Percentiles rank a stretch among this genome's conserved stretches.
phyloP scores from a whole-genome alignment of 352 stramenopile genomes.

The Phytophthora cryptogea region DNA sequence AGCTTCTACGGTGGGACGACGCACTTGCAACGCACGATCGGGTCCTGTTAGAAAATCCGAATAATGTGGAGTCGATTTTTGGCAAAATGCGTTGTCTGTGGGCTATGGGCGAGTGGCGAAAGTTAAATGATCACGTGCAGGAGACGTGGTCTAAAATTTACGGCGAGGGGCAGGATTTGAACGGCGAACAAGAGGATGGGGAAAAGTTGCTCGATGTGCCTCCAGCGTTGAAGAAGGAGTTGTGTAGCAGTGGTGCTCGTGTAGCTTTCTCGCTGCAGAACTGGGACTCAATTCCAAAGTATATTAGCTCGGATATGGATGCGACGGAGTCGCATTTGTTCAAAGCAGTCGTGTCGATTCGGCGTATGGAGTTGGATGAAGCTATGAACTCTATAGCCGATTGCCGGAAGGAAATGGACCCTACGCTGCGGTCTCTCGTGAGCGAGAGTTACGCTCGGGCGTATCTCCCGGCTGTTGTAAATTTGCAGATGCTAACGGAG shows the following conservation, averaged over 20 bases:
- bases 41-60: slow-evolving; percentile 59
- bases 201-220: slow-evolving; percentile 75
- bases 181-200: slow-evolving; percentile 46
- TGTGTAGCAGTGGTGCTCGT: slow-evolving; percentile 81
- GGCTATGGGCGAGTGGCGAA: slow-evolving; percentile 96
- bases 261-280: slow-evolving; percentile 87
- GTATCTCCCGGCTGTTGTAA: slow-evolving; percentile 97
- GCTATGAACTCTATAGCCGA: slow-evolving; percentile 93
- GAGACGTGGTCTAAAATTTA: slow-evolving; percentile 89
- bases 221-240: slow-evolving; percentile 81
- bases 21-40: slow-evolving; percentile 95
- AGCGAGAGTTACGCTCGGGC: slow-evolving; percentile 97
- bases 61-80: slow-evolving; percentile 96
- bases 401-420: slow-evolving; percentile 95
- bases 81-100: slow-evolving; percentile 99
- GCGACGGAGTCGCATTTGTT: slow-evolving; percentile 85
- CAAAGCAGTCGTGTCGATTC: slow-evolving; percentile 93
- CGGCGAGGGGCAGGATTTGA: slow-evolving; percentile 49
- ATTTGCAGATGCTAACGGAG: slow-evolving; percentile 97
- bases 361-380: slow-evolving; percentile 92
- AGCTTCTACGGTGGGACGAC: slow-evolving; percentile 98
- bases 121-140: slow-evolving; percentile 93
- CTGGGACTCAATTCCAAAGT: slow-evolving; percentile 85
- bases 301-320: slow-evolving; percentile 90
- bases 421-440: slow-evolving; percentile 96